Base-by-base conservation (phyloP, 495 filamentous ascomycete species). In the Bombardia bombarda region DNA sequence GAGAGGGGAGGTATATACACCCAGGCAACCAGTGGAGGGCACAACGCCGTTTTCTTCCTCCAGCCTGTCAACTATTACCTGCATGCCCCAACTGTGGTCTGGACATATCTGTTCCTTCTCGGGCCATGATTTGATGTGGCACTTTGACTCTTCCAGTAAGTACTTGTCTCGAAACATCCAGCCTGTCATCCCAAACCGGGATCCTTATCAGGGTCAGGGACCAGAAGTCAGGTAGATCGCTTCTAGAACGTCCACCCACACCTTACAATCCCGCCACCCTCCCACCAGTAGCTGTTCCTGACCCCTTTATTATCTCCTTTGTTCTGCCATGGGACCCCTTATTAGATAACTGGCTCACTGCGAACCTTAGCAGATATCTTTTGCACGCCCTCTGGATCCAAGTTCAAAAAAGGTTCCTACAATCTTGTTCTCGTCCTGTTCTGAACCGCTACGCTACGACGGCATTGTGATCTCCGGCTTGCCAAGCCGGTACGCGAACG, bases 201-300 rank as follows among this genome's bases (percentile, higher is more conserved):
- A n/a, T n/a, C 22, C 16, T 37, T 20, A 31, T 40, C 24, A 6
- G 16, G 14, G 19, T 30, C 30, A 32, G 30, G 37, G 46, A 35
- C 35, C 37, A 19, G 41, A 39, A 53, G 50, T 30, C 18, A 24
- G n/a, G 43, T 40, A 42, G 43, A 51, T 53, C 47, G 43, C 42
- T 47, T 53, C 51, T 51, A 51, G 51, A 52, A 53, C 47, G 16
- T 33, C 33, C 4, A n/a, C 25, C 32, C 14, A 36, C 30, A 39
- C 31, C 19, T 20, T n/a, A 39, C 32, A 32, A 14, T 41, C 37
- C 49, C 38, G 47, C 51, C 51, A 50, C 47, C 51, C 28, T 22
- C 33, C 24, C 14, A 19, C 31, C 32, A 34, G n/a, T 12, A n/a
- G 13, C 31, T 38, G 46, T 14, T 34, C 23, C 46, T 50, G 46